These are phyloP conservation scores for Chlamydomonas schloesseri DNA, from an alignment of 139 green algal genomes.

Conservation along the genomic window DNA sequence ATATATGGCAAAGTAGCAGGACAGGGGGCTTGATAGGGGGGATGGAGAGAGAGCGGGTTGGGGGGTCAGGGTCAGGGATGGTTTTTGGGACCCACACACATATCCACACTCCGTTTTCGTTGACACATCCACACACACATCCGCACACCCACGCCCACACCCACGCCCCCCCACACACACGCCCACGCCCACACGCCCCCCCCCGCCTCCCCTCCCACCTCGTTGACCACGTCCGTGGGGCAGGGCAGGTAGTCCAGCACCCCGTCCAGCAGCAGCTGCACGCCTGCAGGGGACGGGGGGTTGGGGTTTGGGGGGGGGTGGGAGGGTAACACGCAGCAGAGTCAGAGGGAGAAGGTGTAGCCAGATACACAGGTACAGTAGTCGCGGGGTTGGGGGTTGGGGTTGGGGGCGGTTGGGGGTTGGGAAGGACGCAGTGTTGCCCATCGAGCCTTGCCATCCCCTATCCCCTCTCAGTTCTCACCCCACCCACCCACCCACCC, in stretches of 20 bases:
- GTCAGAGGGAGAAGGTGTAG: too few species aligned
- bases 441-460: too few species aligned
- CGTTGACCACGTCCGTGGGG: constrained; percentile 77
- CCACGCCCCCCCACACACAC: too few species aligned
- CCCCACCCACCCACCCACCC: not conserved
- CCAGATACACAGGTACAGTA: too few species aligned
- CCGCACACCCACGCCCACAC: too few species aligned
- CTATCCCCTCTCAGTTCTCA: not conserved
- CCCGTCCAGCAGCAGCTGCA: constrained; percentile 90
- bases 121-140: too few species aligned
- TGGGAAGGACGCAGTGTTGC: not conserved
- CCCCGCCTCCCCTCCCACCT: constrained; percentile 1
- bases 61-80: too few species aligned
- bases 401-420: not conserved
- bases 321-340: not conserved
- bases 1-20: too few species aligned
- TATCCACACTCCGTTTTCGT: too few species aligned
- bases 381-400: too few species aligned
- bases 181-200: not conserved
- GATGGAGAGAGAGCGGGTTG: too few species aligned
- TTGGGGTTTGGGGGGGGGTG: not conserved
- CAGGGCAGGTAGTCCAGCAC: constrained; percentile 94
- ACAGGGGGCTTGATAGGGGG: not conserved
- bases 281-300: constrained; percentile 63
- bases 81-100: too few species aligned